Evolutionary conservation across 176 grass and related monocot species (phyloP), one percentile per base, ranked within the genome.

Genomic region (Aegilops umbellulata): DNA sequence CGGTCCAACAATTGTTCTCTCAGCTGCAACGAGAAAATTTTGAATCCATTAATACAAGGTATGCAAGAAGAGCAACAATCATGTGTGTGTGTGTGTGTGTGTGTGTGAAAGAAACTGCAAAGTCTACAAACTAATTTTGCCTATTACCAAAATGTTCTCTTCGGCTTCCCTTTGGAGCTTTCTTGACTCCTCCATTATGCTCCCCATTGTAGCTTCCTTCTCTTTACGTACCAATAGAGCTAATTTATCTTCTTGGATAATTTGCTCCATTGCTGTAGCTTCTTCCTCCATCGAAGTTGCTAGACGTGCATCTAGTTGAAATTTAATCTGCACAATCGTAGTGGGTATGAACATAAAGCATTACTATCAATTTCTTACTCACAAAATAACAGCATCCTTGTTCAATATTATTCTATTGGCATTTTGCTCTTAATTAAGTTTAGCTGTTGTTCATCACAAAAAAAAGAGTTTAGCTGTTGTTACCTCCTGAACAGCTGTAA

Each of bases 101-200:
- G 53, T 34, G 32, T 34, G 32, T 34, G 32, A 3, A 47, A 47
- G 80, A 69, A 82, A 69, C 7, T 12, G 29, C 4, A 83, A 44
- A 7, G 74, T 83, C 31, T 62, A 30, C 34, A 61, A 11, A 66
- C 31, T 53, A 77, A 47, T 75, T 77, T 66, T 69, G 9, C 55
- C 41, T 46, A 84, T 92, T 86, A 95, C 93, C 90, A 86, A 90
- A 85, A 78, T 84, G 74, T 91, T 95, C 63, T 72, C 86, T 67
- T 87, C 84, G 27, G 71, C 57, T 80, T 93, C 86, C 27, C 85
- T 80, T 71, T 91, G 77, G 82, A 91, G 84, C 64, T 82, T 85
- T 72, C 58, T 58, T 11, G 84, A 93, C 77, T 91, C 90, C 72
- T 85, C 81, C 58, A 61, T 88, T 76, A 91, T 55, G 38, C 79